Percentiles rank a stretch among this genome's conserved stretches.
These are phyloP conservation scores for Lanmaoa rubissima DNA, from an alignment of 768 basidiomycete species.

Conservation along the genomic window DNA sequence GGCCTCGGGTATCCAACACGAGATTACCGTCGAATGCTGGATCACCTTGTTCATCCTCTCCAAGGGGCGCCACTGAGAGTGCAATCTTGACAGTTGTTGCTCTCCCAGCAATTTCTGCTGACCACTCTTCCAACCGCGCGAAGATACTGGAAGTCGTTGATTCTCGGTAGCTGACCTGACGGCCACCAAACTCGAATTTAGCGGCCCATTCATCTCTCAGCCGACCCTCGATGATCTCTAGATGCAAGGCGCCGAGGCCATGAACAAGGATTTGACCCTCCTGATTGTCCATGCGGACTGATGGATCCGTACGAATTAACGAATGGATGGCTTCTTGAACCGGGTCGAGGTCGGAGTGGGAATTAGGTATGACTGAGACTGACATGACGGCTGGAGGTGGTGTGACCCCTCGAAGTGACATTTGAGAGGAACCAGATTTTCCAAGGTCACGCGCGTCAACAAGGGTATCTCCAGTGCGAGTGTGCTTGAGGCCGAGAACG, in stretches of 20 bases:
- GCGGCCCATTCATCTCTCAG: conserved; percentile 78
- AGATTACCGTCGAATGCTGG: conserved; percentile 76
- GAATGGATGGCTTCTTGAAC: conserved; percentile 74
- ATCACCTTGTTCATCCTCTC: conserved; percentile 57
- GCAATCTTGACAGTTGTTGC: conserved; percentile 48
- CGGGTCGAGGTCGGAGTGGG: conserved; percentile 73
- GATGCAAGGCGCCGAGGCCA: conserved; percentile 80
- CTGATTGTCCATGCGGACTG: conserved; percentile 72
- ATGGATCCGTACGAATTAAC: conserved; percentile 85
- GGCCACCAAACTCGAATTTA: conserved; percentile 71
- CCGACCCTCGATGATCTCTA: conserved; percentile 87
- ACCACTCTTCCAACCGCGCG: conserved; percentile 47
- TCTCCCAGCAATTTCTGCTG: conserved; percentile 62
- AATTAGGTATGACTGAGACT: conserved; percentile 75
- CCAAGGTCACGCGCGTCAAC: conserved; percentile 48
- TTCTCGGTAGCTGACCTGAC: conserved; percentile 82
- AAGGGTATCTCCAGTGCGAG: conserved; percentile 86
- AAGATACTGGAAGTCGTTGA: conserved; percentile 32
- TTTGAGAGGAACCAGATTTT: conserved; percentile 32
- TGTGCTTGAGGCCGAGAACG: conserved; percentile 76
- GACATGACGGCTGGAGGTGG: conserved; percentile 87
- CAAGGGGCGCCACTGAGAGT: conserved; percentile 54
- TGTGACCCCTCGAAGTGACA: conserved; percentile 58
- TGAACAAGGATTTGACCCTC: conserved; percentile 85
- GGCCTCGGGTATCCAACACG: conserved; percentile 55